phyloP scores from a whole-genome alignment of 345 rosid species.

The Brassica incana region DNA sequence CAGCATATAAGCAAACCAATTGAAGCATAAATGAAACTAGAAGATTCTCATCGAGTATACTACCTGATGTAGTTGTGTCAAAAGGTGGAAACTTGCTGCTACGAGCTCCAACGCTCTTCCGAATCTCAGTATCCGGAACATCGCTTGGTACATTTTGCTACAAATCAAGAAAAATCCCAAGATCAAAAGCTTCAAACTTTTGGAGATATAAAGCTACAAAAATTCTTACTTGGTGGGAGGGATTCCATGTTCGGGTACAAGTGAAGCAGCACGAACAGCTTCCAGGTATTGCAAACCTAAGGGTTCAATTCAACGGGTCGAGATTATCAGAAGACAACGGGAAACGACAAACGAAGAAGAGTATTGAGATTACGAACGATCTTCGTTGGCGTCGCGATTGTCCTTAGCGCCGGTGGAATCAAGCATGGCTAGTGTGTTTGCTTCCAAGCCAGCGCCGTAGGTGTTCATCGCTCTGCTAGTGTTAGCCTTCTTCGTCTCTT shows the following conservation, averaged over 20 bases:
- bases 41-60: background rate
- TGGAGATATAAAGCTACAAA: background rate
- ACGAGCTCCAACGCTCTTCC: slow-evolving; percentile 68
- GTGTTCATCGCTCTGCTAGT: slow-evolving; percentile 35
- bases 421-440: slow-evolving; percentile 70
- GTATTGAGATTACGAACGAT: slow-evolving; percentile 41
- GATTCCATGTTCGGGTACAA: slow-evolving; percentile 48
- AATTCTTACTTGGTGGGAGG: slow-evolving; percentile 63
- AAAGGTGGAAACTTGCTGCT: slow-evolving; percentile 69
- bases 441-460: slow-evolving; percentile 53
- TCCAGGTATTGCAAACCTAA: slow-evolving; percentile 73
- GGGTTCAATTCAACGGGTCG: background rate
- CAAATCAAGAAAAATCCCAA: background rate
- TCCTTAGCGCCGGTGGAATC: slow-evolving; percentile 53
- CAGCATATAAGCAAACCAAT: background rate
- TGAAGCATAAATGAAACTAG: background rate
- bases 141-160: slow-evolving; percentile 76
- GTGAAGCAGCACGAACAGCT: slow-evolving; percentile 67
- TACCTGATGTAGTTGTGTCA: slow-evolving; percentile 69
- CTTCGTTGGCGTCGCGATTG: slow-evolving; percentile 63
- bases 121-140: slow-evolving; percentile 59
- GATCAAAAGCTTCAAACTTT: background rate
- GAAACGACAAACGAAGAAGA: background rate
- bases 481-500: slow-evolving; percentile 20
- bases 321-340: background rate